Evolutionary conservation across 2,329 filamentous ascomycete species (phyloP), one percentile per base, ranked within the genome.

Genomic region (Immersiporthe knoxdaviesiana): DNA sequence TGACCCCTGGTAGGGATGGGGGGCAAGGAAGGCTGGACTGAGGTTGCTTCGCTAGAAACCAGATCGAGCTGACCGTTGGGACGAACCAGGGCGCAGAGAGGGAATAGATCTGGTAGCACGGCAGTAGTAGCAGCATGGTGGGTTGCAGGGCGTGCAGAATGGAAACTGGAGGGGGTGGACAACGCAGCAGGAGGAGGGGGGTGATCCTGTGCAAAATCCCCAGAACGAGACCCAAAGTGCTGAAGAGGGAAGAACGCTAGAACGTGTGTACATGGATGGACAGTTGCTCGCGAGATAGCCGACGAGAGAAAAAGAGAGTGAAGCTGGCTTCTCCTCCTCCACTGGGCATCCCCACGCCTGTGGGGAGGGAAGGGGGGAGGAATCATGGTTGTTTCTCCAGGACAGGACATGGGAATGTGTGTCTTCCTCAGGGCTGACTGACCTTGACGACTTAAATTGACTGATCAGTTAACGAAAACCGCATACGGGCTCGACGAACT

Each of bases 11-110:
- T 24, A 3, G 27, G 52, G 24, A 12, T 39, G 24, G 24, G 24
- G 24, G 16, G 50, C 12, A 27, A 30, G 50, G n/a, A 27, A 8
- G 14, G 16, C 14, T 4, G 27, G 52, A 56, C 24, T 32, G 24
- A 7, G 50, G 24, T 8, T 32, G 30, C 56, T 24, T 30, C 37
- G 56, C 56, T 18, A 37, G 30, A 37, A 37, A 18, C 56, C 32
- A 59, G 30, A 35, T 59, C 30, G 56, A 58, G 54, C 24, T 24
- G 50, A 54, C n/a, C 50, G 50, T 30, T 54, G 24, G 50, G 50
- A 54, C n/a, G 24, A 6, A 27, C 24, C 50, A 27, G 24, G 50
- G 50, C 50, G n/a, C 50, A 54, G 4, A 16, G 30, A 30, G 14
- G 1, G 11, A 18, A 59, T 59, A 30, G 52, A 24, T 30, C 30